Evolutionary conservation across 352 stramenopile genomes (phyloP).

Genomic region (Aphanomyces stellatus): DNA sequence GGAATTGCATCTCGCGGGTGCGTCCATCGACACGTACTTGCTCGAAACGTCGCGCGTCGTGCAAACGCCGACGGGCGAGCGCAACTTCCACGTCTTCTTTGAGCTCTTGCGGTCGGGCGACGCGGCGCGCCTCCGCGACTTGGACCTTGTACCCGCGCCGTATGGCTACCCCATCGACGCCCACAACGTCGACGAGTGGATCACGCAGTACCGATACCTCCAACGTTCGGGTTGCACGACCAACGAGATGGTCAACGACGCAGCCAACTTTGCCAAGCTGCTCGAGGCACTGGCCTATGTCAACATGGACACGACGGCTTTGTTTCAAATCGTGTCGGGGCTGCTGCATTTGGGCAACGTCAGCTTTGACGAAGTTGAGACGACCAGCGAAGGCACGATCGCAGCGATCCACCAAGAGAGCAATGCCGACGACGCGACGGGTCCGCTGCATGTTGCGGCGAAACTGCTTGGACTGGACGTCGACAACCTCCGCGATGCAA

Average conservation of each 20-base stretch:
- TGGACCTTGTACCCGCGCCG: conserved; percentile 24
- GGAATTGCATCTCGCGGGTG: conserved; percentile 68
- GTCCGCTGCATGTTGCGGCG: conserved; percentile 26
- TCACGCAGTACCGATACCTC: conserved; percentile 32
- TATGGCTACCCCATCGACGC: conserved; percentile 34
- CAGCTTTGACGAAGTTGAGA: conserved; percentile 43
- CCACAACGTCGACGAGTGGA: conserved; percentile 19
- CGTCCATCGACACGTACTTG: conserved; percentile 89
- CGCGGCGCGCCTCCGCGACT: conserved; percentile 54
- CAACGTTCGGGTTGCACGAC: conserved; percentile 33
- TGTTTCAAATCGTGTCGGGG: conserved; percentile 24
- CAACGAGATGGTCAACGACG: conserved; percentile 22
- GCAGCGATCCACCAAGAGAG: background rate
- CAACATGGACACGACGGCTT: conserved; percentile 21
- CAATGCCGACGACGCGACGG: conserved; percentile 16
- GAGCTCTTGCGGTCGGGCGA: conserved; percentile 66
- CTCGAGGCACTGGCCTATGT: conserved; percentile 22
- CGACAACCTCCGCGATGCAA: conserved; percentile 56
- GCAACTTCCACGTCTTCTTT: conserved; percentile 85
- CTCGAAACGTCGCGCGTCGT: conserved; percentile 91
- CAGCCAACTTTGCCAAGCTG: conserved; percentile 30
- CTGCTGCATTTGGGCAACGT: conserved; percentile 96
- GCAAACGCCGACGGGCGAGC: conserved; percentile 68
- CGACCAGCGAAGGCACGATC: background rate
- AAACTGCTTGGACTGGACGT: conserved; percentile 56